Percentiles rank a stretch among this genome's conserved stretches.
Conservation (phyloP, 371 early-diverging fungal species). For the Circinella minor region DNA sequence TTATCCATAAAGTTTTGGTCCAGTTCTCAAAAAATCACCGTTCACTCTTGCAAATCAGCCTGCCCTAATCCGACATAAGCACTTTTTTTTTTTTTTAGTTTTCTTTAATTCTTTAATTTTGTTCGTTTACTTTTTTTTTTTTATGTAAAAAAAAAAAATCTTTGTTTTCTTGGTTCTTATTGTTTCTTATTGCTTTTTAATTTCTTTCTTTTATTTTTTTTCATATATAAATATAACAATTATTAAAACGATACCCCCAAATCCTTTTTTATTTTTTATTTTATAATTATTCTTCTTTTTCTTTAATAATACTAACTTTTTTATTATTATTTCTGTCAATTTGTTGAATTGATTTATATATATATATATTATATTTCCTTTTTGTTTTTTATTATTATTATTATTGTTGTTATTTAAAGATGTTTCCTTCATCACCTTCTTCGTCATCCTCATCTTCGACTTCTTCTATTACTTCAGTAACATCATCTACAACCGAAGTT, state of each 20-base stretch:
- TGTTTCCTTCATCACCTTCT: not conserved
- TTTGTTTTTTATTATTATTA: no score
- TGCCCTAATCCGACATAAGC: constrained; percentile 3
- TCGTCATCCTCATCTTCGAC: not conserved
- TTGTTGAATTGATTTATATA: no score
- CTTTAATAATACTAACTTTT: no score
- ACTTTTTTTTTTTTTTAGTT: constrained; percentile 5
- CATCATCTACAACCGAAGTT: constrained; percentile 3
- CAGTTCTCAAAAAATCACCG: constrained; percentile 19
- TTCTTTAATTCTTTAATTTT: not conserved
- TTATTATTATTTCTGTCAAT: no score
- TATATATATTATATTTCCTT: no score
- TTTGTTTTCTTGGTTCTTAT: not conserved
- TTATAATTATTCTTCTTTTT: no score
- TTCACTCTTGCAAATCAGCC: constrained; percentile 18
- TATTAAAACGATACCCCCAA: no score
- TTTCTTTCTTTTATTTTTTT: no score
- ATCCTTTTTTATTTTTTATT: no score
- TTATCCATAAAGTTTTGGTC: constrained; percentile 15
- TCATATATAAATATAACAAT: no score
- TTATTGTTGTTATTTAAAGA: not conserved
- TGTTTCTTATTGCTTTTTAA: no score
- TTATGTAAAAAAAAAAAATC: not conserved
- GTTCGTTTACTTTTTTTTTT: not conserved
- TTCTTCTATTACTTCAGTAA: not conserved